Base-by-base conservation (phyloP, 1,284 basidiomycete genomes). In the Rhodotorula sp. region DNA sequence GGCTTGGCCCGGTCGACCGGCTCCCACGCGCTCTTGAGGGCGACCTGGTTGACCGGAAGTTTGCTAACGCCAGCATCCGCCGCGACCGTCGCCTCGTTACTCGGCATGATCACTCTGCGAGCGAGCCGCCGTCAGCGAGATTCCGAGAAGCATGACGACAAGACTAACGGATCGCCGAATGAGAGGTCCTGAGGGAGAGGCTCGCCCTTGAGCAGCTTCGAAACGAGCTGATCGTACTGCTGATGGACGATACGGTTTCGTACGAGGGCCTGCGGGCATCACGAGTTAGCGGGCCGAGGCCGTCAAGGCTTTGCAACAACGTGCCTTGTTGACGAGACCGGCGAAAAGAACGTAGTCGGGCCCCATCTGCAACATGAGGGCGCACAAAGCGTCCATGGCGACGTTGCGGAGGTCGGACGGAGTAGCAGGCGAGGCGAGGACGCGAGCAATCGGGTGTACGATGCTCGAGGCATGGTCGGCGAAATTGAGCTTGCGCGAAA, bases 381-480 rank as follows among this genome's bases (percentile, higher is more conserved):
- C 90, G 77, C 93, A 94, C 2, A 99, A 83, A 1, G 94, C 92
- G 76, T 98, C 94, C 89, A 99, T 90, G 13, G 94, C 91, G 0
- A 91, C 88, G 79, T 86, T 86, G 44, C 92, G 86, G 57, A 99
- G 83, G 70, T 99, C 95, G 24, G 78, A 71, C 64, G 91, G 90
- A 27, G 68, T 64, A 20, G 32, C 30, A 9, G 86, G 83, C n/a
- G 84, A 84, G 53, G 89, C 88, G 63, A 99, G 83, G 7, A 97
- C 90, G 56, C 96, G 87, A 51, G 94, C 90, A 22, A 99, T 84
- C 4, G 96, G 95, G 78, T 98, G 96, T 32, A 99, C 92, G 77
- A 99, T 97, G 57, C 95, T 87, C 27, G 94, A 96, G 13, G 95
- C 94, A 77, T 99, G 94, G 78, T 99, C 96, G n/a, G 92, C 94